phyloP scores from a whole-genome alignment of 2,329 filamentous ascomycete species.

The Eutypa lata region DNA sequence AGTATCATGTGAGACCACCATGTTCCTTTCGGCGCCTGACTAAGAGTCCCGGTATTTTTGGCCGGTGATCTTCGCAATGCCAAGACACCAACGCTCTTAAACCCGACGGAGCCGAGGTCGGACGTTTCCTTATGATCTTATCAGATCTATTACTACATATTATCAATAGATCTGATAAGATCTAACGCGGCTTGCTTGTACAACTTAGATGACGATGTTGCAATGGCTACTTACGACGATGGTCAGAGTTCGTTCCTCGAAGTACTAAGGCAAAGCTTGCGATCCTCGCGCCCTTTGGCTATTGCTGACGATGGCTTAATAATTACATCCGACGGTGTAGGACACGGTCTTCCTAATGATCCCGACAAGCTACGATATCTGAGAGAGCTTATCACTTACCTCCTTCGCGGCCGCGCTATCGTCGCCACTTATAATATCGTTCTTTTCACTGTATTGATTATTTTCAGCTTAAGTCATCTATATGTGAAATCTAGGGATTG shows the following conservation, averaged over 20 bases:
- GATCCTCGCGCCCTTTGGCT: conserved; percentile 11
- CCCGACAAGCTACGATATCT: conserved; percentile 35
- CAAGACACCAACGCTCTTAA: too few relatives aligned
- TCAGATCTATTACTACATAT: neutral
- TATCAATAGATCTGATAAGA: neutral
- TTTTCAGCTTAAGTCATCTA: conserved; percentile 26
- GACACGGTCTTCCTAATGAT: conserved; percentile 14
- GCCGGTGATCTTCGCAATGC: too few relatives aligned
- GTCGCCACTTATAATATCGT: conserved; percentile 32
- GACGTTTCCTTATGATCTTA: neutral
- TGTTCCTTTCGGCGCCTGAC: too few relatives aligned
- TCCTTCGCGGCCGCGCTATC: conserved; percentile 32
- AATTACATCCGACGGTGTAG: conserved; percentile 3
- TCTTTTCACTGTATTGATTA: conserved; percentile 24
- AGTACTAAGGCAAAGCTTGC: conserved; percentile 18
- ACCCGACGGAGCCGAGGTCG: too few relatives aligned
- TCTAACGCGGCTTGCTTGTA: neutral
- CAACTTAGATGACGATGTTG: neutral
- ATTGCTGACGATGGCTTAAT: conserved; percentile 5
- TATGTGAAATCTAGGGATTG: conserved; percentile 15
- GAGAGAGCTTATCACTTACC: conserved; percentile 25
- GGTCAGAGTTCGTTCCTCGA: conserved; percentile 15
- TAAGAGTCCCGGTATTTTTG: too few relatives aligned
- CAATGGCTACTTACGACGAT: conserved; percentile 10
- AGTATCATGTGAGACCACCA: too few relatives aligned